Base-by-base conservation (phyloP, 2,329 filamentous ascomycete genomes). In the Spiromastix sp. region DNA sequence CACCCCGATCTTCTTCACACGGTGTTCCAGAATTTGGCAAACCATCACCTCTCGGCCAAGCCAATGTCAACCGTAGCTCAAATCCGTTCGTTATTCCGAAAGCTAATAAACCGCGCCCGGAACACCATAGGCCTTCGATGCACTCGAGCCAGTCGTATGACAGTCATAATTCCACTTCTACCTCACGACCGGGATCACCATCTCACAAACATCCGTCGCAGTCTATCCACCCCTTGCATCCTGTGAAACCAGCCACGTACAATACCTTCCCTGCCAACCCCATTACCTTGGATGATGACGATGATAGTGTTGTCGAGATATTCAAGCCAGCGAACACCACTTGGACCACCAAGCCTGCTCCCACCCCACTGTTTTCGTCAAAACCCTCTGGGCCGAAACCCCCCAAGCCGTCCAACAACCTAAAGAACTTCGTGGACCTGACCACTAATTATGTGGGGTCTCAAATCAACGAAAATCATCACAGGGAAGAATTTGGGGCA, bases 291-390 rank as follows among this genome's bases (percentile, higher is more conserved):
- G n/a, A n/a, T n/a, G 41, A 37, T 34, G 53, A 50, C 35, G 44
- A 52, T 31, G 42, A 50, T 12, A 51, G 51, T 38, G 56, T 49
- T 21, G 60, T 69, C n/a, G 56, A 62, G 9, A 66, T 75, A 13
- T 51, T 61, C 5, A 58, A 59, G 18, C 72, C 73, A 2, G 54
- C 59, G 20, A 72, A 74, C 44, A 54, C 61, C 11, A 55, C 55
- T 1, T 63, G 60, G 41, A 61, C 61, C 8, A 69, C 69, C 8
- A 61, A 62, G n/a, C 61, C 68, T n/a, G 62, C 69, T 5, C 60
- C 68, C 1, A 60, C 62, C 39, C 68, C 70, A 2, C 56, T 68
- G 10, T 78, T 70, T 46, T 70, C 71, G 5, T 74, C 72, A 3
- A 63, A 55, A 43, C 61, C 50, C 42, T 53, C 51, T 47, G 59